Percentiles rank a stretch among this genome's conserved stretches.
These are phyloP conservation scores for Trametopsis cervina DNA, from an alignment of 768 basidiomycete species.

Conservation along the genomic window DNA sequence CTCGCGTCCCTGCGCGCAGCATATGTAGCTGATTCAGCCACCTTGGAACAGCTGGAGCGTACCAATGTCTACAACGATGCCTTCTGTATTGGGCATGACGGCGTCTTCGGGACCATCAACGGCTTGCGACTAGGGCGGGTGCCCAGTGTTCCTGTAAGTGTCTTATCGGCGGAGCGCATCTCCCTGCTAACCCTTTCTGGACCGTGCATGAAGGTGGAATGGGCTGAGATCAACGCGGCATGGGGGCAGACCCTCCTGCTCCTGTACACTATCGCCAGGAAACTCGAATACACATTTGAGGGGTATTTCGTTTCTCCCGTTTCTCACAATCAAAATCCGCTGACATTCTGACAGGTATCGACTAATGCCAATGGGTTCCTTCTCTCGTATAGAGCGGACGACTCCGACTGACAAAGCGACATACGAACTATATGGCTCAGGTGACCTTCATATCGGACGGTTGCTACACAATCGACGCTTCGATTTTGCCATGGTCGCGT, in stretches of 20 bases:
- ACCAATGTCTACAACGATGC: slow-evolving; percentile 96
- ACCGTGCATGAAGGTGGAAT: slow-evolving; percentile 97
- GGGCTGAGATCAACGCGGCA: slow-evolving; percentile 98
- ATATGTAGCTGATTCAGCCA: slow-evolving; percentile 69
- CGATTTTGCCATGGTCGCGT: slow-evolving; percentile 93
- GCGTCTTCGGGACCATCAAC: slow-evolving; percentile 97
- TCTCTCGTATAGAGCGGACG: slow-evolving; percentile 84
- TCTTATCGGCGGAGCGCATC: too few relatives aligned
- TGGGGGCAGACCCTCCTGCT: slow-evolving; percentile 96
- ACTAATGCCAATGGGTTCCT: slow-evolving; percentile 90
- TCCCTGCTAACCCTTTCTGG: neutral
- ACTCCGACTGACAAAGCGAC: slow-evolving; percentile 67
- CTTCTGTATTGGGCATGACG: slow-evolving; percentile 92
- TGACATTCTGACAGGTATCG: slow-evolving; percentile 56
- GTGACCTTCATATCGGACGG: slow-evolving; percentile 84
- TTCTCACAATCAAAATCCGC: slow-evolving; percentile 1
- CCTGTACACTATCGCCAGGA: slow-evolving; percentile 84
- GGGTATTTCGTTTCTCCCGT: slow-evolving; percentile 41
- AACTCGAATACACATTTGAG: slow-evolving; percentile 84
- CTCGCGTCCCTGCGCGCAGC: slow-evolving; percentile 69
- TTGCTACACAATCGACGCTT: slow-evolving; percentile 92
- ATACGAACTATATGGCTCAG: slow-evolving; percentile 93
- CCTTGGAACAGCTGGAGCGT: slow-evolving; percentile 77
- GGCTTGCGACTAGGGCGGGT: slow-evolving; percentile 88
- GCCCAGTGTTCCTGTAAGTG: slow-evolving; percentile 68